These are phyloP conservation scores for Lagenaria siceraria DNA, from an alignment of 306 rosid genomes.

Conservation along the genomic window DNA sequence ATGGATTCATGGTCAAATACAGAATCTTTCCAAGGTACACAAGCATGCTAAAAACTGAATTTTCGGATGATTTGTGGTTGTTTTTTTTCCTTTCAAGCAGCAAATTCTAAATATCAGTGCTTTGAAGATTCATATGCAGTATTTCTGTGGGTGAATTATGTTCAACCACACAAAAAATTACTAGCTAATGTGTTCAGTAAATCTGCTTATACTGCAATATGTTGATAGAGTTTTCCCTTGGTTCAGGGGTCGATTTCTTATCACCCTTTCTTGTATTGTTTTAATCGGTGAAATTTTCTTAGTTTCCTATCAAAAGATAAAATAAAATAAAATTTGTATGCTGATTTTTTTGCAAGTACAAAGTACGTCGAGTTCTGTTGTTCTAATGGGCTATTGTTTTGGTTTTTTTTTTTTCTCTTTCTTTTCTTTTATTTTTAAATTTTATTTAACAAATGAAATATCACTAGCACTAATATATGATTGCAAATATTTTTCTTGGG, in stretches of 20 bases:
- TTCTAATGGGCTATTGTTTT: not conserved
- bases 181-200: not conserved
- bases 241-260: not conserved
- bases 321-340: not conserved
- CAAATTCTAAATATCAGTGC: not conserved
- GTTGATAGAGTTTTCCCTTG: not conserved
- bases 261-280: not conserved
- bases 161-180: not conserved
- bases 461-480: not conserved
- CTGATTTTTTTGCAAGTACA: not conserved
- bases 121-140: not conserved
- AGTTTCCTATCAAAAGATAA: not conserved
- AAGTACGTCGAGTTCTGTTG: not conserved
- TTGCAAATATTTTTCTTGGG: not conserved
- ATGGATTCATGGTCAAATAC: conserved; percentile 83
- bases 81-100: not conserved
- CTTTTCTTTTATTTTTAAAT: too few species aligned
- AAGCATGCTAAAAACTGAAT: not conserved
- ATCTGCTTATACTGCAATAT: not conserved
- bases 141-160: not conserved
- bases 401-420: not conserved
- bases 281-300: not conserved
- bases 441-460: not conserved
- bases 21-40: conserved; percentile 79
- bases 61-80: not conserved